These are phyloP conservation scores for Cucumis hystrix DNA, from an alignment of 306 rosid species.

Conservation along the genomic window DNA sequence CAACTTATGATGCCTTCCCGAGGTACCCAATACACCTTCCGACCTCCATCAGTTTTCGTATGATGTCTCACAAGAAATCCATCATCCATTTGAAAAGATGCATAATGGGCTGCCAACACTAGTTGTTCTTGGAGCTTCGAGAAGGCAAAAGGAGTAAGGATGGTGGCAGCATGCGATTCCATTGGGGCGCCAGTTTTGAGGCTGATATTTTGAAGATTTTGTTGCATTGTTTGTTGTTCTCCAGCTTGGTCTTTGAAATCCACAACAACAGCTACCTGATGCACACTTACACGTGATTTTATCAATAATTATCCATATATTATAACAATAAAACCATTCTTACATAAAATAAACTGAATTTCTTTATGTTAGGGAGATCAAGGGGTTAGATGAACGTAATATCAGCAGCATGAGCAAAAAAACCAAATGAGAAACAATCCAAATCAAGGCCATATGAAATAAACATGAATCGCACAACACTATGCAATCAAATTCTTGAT, in stretches of 20 bases:
- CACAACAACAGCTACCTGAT: constrained; percentile 83
- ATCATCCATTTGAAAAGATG: constrained; percentile 74
- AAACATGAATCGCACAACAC: not conserved
- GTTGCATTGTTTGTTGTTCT: constrained; percentile 98
- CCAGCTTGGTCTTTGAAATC: constrained; percentile 97
- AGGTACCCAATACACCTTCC: constrained; percentile 66
- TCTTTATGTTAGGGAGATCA: not conserved
- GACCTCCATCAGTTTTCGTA: constrained; percentile 82
- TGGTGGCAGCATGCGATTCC: constrained; percentile 88
- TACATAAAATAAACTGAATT: not conserved
- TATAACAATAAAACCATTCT: not conserved
- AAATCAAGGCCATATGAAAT: not conserved
- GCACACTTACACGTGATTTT: constrained; percentile 9
- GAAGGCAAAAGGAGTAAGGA: constrained; percentile 85
- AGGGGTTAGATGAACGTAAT: not conserved
- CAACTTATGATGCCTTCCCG: constrained; percentile 84
- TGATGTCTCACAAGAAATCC: constrained; percentile 93
- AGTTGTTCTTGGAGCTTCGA: constrained; percentile 94
- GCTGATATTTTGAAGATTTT: constrained; percentile 89
- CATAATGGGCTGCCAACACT: constrained; percentile 94
- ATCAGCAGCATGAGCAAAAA: not conserved
- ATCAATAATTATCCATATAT: not conserved
- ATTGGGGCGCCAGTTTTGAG: constrained; percentile 97
- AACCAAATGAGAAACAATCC: not conserved
- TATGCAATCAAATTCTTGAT: not conserved